phyloP scores from a whole-genome alignment of 2,329 filamentous ascomycete species.

The Penicillium palitans region DNA sequence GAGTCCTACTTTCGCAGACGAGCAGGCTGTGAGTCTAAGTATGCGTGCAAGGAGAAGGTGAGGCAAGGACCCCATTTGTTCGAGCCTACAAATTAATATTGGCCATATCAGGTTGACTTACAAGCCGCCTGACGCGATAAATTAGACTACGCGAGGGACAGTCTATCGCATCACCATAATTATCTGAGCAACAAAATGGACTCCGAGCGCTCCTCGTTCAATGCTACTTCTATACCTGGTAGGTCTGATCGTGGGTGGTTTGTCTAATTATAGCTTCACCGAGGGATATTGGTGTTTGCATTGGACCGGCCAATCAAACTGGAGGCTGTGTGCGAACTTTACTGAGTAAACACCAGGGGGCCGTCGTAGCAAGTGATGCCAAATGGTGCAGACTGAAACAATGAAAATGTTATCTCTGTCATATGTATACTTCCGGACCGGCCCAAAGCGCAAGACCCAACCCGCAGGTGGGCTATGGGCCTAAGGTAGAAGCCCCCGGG shows the following conservation, averaged over 20 bases:
- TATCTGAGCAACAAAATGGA: neutral
- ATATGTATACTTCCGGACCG: neutral
- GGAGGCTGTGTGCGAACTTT: too few relatives aligned
- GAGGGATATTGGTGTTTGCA: neutral
- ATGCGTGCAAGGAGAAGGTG: too few relatives aligned
- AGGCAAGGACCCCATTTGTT: too few relatives aligned
- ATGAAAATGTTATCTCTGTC: constrained; percentile 3
- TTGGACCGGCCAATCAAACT: too few relatives aligned
- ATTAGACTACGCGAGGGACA: neutral
- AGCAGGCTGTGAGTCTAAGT: too few relatives aligned
- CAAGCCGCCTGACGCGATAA: neutral
- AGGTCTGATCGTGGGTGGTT: neutral
- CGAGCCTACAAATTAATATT: too few relatives aligned
- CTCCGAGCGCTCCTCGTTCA: neutral
- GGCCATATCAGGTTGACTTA: neutral
- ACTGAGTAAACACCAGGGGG: too few relatives aligned
- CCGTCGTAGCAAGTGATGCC: too few relatives aligned
- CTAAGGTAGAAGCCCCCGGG: too few relatives aligned
- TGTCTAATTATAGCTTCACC: neutral
- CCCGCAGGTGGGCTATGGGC: too few relatives aligned
- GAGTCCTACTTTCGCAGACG: too few relatives aligned
- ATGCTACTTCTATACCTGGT: neutral
- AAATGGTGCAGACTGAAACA: neutral
- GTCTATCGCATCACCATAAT: neutral
- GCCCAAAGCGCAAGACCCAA: too few relatives aligned